These are phyloP conservation scores for Entonaema liquescens DNA, from an alignment of 495 filamentous ascomycete species.

Conservation along the genomic window DNA sequence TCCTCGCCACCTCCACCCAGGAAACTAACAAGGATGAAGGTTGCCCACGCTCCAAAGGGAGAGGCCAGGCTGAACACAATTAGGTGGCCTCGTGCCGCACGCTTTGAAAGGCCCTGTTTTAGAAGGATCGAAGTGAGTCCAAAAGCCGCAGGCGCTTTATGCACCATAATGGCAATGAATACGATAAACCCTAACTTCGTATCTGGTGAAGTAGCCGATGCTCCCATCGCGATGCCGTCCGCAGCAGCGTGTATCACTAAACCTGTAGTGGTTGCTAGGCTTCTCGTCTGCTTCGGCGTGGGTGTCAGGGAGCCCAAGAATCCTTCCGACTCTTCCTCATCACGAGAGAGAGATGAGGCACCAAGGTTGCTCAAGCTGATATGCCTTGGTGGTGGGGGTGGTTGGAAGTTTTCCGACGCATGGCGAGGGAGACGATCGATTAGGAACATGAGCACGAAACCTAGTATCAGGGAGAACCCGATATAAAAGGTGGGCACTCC, in stretches of 20 bases:
- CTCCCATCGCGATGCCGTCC: conserved; percentile 96
- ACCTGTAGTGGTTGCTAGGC: conserved; percentile 82
- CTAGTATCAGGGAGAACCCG: conserved; percentile 83
- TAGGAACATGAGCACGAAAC: conserved; percentile 97
- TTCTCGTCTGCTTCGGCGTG: conserved; percentile 60
- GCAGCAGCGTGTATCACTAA: conserved; percentile 96
- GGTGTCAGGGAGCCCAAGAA: conserved; percentile 61
- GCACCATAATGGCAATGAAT: conserved; percentile 95
- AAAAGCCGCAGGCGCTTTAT: conserved; percentile 96
- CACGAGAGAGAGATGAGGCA: conserved; percentile 50
- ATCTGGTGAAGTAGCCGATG: conserved; percentile 76
- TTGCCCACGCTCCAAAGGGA: conserved; percentile 82
- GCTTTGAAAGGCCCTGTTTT: conserved; percentile 87
- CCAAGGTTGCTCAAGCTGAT: conserved; percentile 85
- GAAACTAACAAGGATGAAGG: conserved; percentile 79
- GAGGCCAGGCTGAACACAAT: conserved; percentile 92
- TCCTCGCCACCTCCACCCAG: conserved; percentile 64
- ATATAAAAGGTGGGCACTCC: conserved; percentile 68
- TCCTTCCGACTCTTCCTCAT: conserved; percentile 61
- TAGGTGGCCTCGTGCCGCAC: conserved; percentile 83
- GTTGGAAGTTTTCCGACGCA: conserved; percentile 63
- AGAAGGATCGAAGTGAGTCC: conserved; percentile 88
- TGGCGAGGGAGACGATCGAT: conserved; percentile 87
- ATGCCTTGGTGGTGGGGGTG: conserved; percentile 64
- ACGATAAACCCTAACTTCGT: conserved; percentile 84